These are phyloP conservation scores for Ophiostoma himal-ulmi DNA, from an alignment of 2,329 filamentous ascomycete species.

Conservation along the genomic window DNA sequence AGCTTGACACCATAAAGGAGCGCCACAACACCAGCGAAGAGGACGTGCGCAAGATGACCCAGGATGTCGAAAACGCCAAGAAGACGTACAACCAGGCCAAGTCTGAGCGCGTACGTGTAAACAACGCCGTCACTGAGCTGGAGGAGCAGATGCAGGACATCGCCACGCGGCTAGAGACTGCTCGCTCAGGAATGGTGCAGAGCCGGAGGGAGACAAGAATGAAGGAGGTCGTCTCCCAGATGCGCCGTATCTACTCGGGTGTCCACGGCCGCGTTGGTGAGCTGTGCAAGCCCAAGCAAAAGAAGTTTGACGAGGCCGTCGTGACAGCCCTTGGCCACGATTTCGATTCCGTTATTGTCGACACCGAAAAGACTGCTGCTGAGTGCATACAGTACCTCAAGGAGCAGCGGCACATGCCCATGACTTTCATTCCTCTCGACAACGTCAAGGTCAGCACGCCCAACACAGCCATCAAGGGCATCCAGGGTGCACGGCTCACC, in stretches of 20 bases:
- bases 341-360: constrained; percentile 90
- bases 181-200: constrained; percentile 77
- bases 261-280: constrained; percentile 87
- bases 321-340: constrained; percentile 87
- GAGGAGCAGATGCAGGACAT: constrained; percentile 87
- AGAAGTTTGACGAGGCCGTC: constrained; percentile 91
- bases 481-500: constrained; percentile 77
- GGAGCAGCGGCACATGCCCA: constrained; percentile 77
- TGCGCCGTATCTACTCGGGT: constrained; percentile 87
- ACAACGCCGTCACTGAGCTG: constrained; percentile 77
- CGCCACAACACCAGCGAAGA: constrained; percentile 59
- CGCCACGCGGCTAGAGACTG: constrained; percentile 72
- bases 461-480: constrained; percentile 84
- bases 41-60: constrained; percentile 60
- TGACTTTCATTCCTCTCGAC: constrained; percentile 93
- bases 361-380: constrained; percentile 87
- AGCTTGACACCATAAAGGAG: constrained; percentile 63
- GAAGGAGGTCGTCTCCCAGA: constrained; percentile 75
- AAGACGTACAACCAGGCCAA: constrained; percentile 81
- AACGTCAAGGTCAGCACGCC: constrained; percentile 93
- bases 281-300: constrained; percentile 92
- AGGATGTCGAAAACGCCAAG: constrained; percentile 81
- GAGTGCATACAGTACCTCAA: constrained; percentile 94
- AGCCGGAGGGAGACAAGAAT: constrained; percentile 72
- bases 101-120: constrained; percentile 74